Base-by-base conservation (phyloP, 257 asterid genomes). In the Euphrasia confusa region DNA sequence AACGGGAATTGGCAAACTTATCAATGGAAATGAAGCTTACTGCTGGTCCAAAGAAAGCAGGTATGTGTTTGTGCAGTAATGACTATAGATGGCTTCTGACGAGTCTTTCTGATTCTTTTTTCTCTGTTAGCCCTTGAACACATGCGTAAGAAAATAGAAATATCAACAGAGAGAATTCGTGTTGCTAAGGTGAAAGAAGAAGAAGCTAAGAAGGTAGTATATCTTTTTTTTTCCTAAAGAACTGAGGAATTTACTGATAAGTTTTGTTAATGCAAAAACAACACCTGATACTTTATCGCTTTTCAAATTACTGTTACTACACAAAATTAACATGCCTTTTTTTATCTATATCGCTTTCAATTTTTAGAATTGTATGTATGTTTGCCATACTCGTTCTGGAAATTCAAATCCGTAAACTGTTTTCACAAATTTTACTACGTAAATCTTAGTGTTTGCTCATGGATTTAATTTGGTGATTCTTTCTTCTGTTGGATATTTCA, bases 31-130 rank as follows among this genome's bases (percentile, higher is more conserved):
- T 89, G 95, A 93, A 89, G 83, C n/a, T n/a, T n/a, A n/a, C n/a
- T n/a, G n/a, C 99, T 55, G 99, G 96, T 50, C 97, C 99, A 63
- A 89, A n/a, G n/a, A n/a, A n/a, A 80, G 97, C 96, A 63, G 83
- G 83, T 78, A 68, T 72, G 15, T 66, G 7, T 68, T 53, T 68
- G 40, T 47, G 59, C 42, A 13, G 61, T 61, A 53, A 35, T 57
- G 40, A 57, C 52, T 61, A 61, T 49, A 17, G 55, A 30, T 66
- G 14, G 35, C 45, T 39, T 61, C 13, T 3, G n/a, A 61, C 5
- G 33, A 66, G 55, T 70, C 45, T 50, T 30, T 62, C 26, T 24
- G 60, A 21, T 60, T 53, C 28, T 52, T 42, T 5, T 60, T 27
- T 66, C 66, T 62, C 48, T 66, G 47, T 71, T 76, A 92, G 99